phyloP scores from a whole-genome alignment of 495 filamentous ascomycete genomes.

The Xylaria venustula region DNA sequence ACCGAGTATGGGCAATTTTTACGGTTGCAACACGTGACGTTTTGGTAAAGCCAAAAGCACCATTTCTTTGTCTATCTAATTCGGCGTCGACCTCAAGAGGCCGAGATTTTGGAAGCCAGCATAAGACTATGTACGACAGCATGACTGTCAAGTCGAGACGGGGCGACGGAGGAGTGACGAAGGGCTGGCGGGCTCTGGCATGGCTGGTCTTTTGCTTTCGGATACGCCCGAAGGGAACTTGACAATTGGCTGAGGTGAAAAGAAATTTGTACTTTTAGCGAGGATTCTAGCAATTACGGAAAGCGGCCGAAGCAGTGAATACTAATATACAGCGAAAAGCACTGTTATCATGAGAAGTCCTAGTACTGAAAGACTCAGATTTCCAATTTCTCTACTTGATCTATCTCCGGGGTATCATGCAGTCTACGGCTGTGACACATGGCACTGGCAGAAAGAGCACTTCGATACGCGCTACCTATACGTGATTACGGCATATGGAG shows the following conservation, averaged over 20 bases:
- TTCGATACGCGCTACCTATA: too few species aligned
- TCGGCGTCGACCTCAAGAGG: constrained; percentile 15
- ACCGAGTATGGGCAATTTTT: not conserved
- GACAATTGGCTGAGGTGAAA: constrained; percentile 13
- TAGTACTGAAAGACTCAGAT: not conserved
- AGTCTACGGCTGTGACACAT: too few species aligned
- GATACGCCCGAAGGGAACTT: constrained; percentile 14
- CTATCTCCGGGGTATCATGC: too few species aligned
- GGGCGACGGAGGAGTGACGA: not conserved
- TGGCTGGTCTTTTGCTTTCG: too few species aligned
- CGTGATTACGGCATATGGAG: not conserved
- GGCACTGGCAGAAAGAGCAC: too few species aligned
- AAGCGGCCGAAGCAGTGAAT: constrained; percentile 12
- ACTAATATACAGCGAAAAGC: constrained; percentile 12
- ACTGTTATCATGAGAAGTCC: not conserved
- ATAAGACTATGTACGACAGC: constrained; percentile 32
- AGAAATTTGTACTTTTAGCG: constrained; percentile 18
- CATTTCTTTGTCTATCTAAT: constrained; percentile 26
- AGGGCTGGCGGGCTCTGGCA: too few species aligned
- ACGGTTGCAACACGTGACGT: constrained; percentile 16
- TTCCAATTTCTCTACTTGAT: not conserved
- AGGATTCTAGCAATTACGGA: constrained; percentile 11
- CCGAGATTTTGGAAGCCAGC: constrained; percentile 24
- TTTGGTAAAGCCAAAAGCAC: constrained; percentile 10
- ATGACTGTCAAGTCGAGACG: constrained; percentile 4